A percentile compares a stretch with the other conserved stretches of the same genome.
phyloP scores from a whole-genome alignment of 805 yeast genomes.

The Candida germanica region DNA sequence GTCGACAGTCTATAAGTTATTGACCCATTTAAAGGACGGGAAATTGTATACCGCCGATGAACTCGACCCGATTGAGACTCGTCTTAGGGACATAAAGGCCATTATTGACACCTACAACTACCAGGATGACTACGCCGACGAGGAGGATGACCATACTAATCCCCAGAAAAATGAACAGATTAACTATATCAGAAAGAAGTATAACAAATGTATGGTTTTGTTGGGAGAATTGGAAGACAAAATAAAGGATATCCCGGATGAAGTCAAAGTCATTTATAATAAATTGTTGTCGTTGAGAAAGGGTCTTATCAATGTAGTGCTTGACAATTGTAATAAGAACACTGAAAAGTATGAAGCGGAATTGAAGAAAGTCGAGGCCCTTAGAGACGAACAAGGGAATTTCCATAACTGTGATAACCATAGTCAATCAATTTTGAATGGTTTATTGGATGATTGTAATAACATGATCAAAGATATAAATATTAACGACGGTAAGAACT shows the following conservation, averaged over 20 bases:
- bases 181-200: conserved; percentile 60
- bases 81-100: conserved; percentile 65
- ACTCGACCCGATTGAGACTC: conserved; percentile 67
- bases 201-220: conserved; percentile 57
- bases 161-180: conserved; percentile 49
- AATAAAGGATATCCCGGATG: conserved; percentile 42
- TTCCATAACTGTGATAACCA: conserved; percentile 20
- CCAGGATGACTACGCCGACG: conserved; percentile 17
- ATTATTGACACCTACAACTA: conserved; percentile 51
- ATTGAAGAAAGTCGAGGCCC: conserved; percentile 26
- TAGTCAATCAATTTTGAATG: conserved; percentile 55
- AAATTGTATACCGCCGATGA: conserved; percentile 84
- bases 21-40: conserved; percentile 79
- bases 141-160: conserved; percentile 6
- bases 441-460: conserved; percentile 80
- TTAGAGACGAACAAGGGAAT: conserved; percentile 59
- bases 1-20: conserved; percentile 77
- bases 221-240: conserved; percentile 53
- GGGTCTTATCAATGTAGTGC: conserved; percentile 44
- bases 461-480: conserved; percentile 66
- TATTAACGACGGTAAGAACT: conserved; percentile 35
- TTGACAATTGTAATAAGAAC: conserved; percentile 15
- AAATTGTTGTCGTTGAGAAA: conserved; percentile 63
- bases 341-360: conserved; percentile 17
- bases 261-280: conserved; percentile 47